Evolutionary conservation across 768 basidiomycete species (phyloP), one percentile per base, ranked within the genome.

Genomic region (Tubosaeta brunneosetosa): DNA sequence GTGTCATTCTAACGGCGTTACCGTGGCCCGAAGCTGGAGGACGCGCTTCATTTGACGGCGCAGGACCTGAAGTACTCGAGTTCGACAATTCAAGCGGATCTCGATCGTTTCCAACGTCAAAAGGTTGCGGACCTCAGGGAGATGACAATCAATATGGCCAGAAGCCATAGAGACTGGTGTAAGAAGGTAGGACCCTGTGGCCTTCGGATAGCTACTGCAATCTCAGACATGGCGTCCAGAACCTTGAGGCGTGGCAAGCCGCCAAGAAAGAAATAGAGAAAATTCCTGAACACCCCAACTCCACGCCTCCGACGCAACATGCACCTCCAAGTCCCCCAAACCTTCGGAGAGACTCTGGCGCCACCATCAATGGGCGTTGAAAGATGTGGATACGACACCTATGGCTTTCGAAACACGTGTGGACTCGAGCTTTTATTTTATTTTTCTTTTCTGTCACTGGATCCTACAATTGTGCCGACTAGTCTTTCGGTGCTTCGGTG

Each of bases 91-190:
- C 97, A 99, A 68, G 91, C 92, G 14, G 97, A 99, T 72, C 74
- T 99, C 57, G 97, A 99, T 72, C 83, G 97, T 46, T 99, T 99
- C 72, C 97, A 99, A 68, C 82, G 97, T 22, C 97, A 98, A 75
- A 99, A 99, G 67, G 97, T 99, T 3, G 92, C 93, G 7, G 97
- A 99, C 73, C 60, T 98, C 59, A 76, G 94, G 34, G 91, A 95
- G 68, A 94, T 99, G 94, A 74, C 87, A 36, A 90, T 98, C 55
- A 82, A 81, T 60, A 86, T 98, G 80, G 90, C 93, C 0, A 79
- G 81, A 61, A 88, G 85, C 49, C 97, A 99, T 68, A 81, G 88
- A 46, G 97, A 98, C 60, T 98, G 94, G 94, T 95, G 93, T 70
- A 86, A 89, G 75, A 91, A 94, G 85, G 95, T 93, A 54, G 32